Base-by-base conservation (phyloP, 345 rosid genomes). In the Acer campestre region DNA sequence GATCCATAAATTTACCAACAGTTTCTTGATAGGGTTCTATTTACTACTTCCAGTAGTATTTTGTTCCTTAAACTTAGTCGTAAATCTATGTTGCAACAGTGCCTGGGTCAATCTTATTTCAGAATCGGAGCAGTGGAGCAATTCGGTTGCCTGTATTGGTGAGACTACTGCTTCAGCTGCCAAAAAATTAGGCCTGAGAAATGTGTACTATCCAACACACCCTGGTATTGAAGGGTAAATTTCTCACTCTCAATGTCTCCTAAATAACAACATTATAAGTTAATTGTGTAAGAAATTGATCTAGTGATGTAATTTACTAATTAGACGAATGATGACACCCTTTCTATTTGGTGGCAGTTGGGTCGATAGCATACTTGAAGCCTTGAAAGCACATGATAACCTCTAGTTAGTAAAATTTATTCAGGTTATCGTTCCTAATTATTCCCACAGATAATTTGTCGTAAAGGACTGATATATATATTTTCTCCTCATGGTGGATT, bases 101-200 rank as follows among this genome's bases (percentile, higher is more conserved):
- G 91, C 97, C 74, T 94, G 98, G 99, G 76, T 88, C 78, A 79
- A 82, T 84, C 84, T 96, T 70, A 86, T 90, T 82, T 76, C 86
- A 63, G 90, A 92, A 72, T 75, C 67, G 38, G 85, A 86, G 78
- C 75, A 78, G 13, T 91, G 96, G 91, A 79, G 77, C 80, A 89
- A 89, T 80, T 88, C 88, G 35, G 84, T 92, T 71, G 99, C 93
- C 56, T 96, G 98, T 76, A 94, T 96, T 38, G 99, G 99, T 59
- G 98, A 96, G 88, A 96, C 97, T 68, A 96, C 98, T 77, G 99
- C 97, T 59, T 85, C 85, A 20, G 97, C 92, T 80, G 97, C 98
- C 64, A 89, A 80, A 91, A 86, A 82, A 61, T 79, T 91, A 70
- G 98, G 99, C 77, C 79, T 94, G 76, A 81, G 79, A 83, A 87